These are phyloP conservation scores for Hansenula lynferdii DNA, from an alignment of 1,139 yeast genomes.

Conservation along the genomic window DNA sequence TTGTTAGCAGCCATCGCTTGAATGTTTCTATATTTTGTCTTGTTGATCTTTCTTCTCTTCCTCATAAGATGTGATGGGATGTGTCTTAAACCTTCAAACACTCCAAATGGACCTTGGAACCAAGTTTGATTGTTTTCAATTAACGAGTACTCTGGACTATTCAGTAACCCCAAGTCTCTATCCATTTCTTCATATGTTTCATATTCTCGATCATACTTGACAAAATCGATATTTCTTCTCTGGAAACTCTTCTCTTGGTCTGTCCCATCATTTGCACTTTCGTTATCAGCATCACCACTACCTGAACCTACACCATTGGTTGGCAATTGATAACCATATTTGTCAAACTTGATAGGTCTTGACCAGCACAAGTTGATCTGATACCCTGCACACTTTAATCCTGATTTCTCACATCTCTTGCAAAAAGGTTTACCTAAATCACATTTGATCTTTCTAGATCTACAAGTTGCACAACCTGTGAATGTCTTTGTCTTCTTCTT, in stretches of 20 bases:
- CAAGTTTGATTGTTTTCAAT: constrained; percentile 47
- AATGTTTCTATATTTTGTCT: constrained; percentile 17
- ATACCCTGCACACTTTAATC: constrained; percentile 74
- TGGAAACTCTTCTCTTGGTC: constrained; percentile 55
- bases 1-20: too few relatives aligned
- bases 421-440: constrained; percentile 52
- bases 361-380: constrained; percentile 81
- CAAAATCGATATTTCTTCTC: constrained; percentile 74
- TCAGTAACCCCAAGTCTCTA: constrained; percentile 57
- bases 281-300: constrained; percentile 25
- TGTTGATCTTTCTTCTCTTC: constrained; percentile 23
- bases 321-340: constrained; percentile 28
- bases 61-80: constrained; percentile 19
- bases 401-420: constrained; percentile 46
- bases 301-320: constrained; percentile 24
- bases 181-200: constrained; percentile 82
- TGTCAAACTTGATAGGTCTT: constrained; percentile 43
- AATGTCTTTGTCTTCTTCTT: constrained; percentile 40
- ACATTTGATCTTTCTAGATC: constrained; percentile 56
- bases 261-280: constrained; percentile 26
- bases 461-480: constrained; percentile 63
- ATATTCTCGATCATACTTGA: constrained; percentile 60
- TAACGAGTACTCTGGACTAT: constrained; percentile 42
- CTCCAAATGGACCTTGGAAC: constrained; percentile 80
- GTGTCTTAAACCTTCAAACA: constrained; percentile 39